Conservation (phyloP, 495 filamentous ascomycete species). For the Aspergillus diversus region DNA sequence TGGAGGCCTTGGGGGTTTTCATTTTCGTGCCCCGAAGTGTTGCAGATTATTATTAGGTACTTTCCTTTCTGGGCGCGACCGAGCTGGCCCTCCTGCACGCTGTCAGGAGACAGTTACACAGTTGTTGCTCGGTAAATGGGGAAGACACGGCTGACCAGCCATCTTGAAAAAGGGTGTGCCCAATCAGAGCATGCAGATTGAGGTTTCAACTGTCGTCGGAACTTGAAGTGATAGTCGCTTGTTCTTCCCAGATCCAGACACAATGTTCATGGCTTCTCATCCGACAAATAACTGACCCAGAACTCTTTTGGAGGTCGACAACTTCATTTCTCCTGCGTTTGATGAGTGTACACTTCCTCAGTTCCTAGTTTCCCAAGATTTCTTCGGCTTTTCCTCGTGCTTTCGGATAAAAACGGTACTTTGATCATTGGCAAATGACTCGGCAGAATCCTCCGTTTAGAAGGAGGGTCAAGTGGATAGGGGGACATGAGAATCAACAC, state of each 20-base stretch:
- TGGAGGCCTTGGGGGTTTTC: not conserved
- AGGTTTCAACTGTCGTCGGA: not conserved
- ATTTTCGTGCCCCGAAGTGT: not conserved
- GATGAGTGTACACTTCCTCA: too few relatives aligned
- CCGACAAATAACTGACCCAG: too few relatives aligned
- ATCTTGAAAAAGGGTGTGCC: not conserved
- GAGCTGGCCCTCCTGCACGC: slow-evolving; percentile 4
- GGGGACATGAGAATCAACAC: slow-evolving; percentile 13
- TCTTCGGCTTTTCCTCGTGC: not conserved
- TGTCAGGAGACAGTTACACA: slow-evolving; percentile 14
- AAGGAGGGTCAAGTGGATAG: slow-evolving; percentile 4
- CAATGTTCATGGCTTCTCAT: not conserved
- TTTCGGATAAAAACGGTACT: slow-evolving; percentile 16
- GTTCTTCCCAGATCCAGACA: slow-evolving; percentile 7
- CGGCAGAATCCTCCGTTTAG: not conserved
- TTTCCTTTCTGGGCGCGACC: slow-evolving; percentile 1
- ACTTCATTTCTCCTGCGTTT: too few relatives aligned
- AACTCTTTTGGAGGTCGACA: too few relatives aligned
- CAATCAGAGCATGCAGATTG: slow-evolving; percentile 12
- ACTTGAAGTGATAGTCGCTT: not conserved
- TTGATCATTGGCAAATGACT: not conserved
- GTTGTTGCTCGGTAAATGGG: slow-evolving; percentile 9
- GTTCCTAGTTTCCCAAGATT: not conserved
- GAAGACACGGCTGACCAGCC: not conserved
- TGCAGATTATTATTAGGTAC: slow-evolving; percentile 14